These are phyloP conservation scores for Trametes elegans DNA, from an alignment of 768 basidiomycete genomes.

Conservation along the genomic window DNA sequence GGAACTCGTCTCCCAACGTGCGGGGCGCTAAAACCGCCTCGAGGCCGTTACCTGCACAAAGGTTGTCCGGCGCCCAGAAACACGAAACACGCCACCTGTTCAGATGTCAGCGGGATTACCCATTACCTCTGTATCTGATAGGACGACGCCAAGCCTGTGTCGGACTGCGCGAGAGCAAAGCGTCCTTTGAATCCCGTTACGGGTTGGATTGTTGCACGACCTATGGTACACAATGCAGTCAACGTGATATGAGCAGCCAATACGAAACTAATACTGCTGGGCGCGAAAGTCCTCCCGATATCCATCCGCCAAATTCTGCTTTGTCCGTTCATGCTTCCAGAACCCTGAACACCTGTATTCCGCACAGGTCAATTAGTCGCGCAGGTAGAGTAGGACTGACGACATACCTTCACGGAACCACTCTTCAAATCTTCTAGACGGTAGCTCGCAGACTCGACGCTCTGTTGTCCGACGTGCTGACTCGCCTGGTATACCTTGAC, in stretches of 20 bases:
- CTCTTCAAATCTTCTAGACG: constrained; percentile 87
- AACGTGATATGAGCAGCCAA: background rate
- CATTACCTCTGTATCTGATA: too few relatives aligned
- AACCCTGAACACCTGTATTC: constrained; percentile 40
- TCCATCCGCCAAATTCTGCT: background rate
- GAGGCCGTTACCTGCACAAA: too few relatives aligned
- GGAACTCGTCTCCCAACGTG: too few relatives aligned
- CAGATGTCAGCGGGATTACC: too few relatives aligned
- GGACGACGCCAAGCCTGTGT: too few relatives aligned
- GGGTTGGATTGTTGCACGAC: too few relatives aligned
- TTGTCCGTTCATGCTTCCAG: constrained; percentile 34
- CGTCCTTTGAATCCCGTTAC: too few relatives aligned
- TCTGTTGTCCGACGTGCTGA: constrained; percentile 79
- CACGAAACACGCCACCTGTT: too few relatives aligned
- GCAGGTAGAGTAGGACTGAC: too few relatives aligned
- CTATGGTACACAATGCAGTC: constrained; percentile 11
- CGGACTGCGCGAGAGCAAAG: too few relatives aligned
- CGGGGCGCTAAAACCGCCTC: too few relatives aligned
- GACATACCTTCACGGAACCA: constrained; percentile 70
- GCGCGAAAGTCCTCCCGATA: constrained; percentile 1
- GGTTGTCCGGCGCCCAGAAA: too few relatives aligned
- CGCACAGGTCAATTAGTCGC: background rate
- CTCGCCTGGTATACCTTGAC: constrained; percentile 84
- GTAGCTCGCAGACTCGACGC: constrained; percentile 81
- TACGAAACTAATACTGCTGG: background rate